Conservation (phyloP, 148 eudicot species). For the Nyssa sinensis region DNA sequence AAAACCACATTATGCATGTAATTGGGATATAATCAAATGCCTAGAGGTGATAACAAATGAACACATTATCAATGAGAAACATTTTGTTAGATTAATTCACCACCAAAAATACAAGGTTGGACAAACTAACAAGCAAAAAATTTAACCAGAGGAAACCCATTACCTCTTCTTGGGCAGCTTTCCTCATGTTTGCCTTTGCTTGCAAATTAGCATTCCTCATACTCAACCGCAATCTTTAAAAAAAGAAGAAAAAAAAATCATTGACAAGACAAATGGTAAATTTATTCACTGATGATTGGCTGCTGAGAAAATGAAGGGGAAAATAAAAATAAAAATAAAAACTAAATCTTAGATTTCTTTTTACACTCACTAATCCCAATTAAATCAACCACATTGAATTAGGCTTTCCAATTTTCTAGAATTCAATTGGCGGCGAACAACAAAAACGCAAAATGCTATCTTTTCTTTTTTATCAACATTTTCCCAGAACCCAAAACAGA, state of each 20-base stretch:
- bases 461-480: background rate
- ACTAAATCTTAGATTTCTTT: no score
- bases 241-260: background rate
- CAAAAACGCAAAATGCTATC: background rate
- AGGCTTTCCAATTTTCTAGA: background rate
- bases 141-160: background rate
- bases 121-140: background rate
- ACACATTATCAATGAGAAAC: no score
- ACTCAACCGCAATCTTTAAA: constrained; percentile 62
- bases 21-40: no score
- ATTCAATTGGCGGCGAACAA: background rate
- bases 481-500: no score
- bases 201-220: constrained; percentile 81
- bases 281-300: background rate
- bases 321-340: background rate
- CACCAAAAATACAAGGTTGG: background rate
- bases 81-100: no score
- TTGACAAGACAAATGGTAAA: background rate
- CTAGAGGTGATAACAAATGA: no score
- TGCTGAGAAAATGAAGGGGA: background rate
- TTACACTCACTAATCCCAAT: no score
- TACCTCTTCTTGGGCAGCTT: constrained; percentile 86
- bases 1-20: background rate
- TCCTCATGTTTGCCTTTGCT: constrained; percentile 77
- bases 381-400: background rate